Evolutionary conservation across 1,284 basidiomycete genomes (phyloP).

Genomic region (Omphalotus olearius): DNA sequence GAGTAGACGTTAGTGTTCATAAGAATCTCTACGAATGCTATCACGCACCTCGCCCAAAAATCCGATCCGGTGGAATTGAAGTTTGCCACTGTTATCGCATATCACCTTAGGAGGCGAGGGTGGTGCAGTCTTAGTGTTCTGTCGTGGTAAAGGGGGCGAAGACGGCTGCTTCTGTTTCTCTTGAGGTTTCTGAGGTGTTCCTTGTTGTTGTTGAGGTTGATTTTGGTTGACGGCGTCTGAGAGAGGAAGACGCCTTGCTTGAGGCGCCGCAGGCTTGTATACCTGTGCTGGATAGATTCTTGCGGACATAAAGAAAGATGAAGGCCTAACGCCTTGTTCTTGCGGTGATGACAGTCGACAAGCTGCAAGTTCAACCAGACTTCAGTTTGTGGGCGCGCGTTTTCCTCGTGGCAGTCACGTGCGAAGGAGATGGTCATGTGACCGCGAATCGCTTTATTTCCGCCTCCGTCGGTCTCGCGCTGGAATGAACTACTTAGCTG

Average conservation of each 20-base stretch:
- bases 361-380: neutral
- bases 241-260: conserved; percentile 32
- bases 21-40: neutral
- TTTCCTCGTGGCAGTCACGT: conserved; percentile 4
- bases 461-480: no score
- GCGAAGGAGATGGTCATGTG: conserved; percentile 4
- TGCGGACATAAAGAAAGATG: conserved; percentile 23
- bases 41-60: conserved; percentile 81
- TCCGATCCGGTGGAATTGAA: conserved; percentile 67
- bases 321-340: conserved; percentile 38
- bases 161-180: conserved; percentile 33
- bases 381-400: neutral
- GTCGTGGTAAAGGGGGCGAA: conserved; percentile 66
- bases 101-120: conserved; percentile 82
- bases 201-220: conserved; percentile 22
- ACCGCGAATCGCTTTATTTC: neutral
- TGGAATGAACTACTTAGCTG: no score
- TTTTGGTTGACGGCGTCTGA: conserved; percentile 32
- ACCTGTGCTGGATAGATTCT: conserved; percentile 31
- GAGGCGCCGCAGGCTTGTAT: conserved; percentile 20
- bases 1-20: conserved; percentile 2
- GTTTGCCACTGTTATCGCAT: conserved; percentile 54
- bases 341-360: conserved; percentile 1
- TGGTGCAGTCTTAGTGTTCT: conserved; percentile 77
- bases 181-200: conserved; percentile 23